Base-by-base conservation (phyloP, 75 land plant species). In the Selaginella moellendorffii region DNA sequence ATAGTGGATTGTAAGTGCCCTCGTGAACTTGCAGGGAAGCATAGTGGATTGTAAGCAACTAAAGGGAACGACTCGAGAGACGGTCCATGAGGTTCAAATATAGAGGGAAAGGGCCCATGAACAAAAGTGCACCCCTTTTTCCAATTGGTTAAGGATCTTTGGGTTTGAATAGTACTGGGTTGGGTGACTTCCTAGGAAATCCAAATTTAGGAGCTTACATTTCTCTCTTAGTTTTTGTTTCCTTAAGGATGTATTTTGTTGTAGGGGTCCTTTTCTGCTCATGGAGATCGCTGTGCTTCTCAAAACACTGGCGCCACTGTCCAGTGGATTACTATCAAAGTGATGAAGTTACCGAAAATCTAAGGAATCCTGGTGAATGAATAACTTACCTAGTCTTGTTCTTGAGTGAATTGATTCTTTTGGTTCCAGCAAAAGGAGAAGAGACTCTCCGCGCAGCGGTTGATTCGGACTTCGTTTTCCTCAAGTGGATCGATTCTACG, bases 261-360 rank as follows among this genome's bases (percentile, higher is more conserved):
- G 29, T 68, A 90, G 96, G 96, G 96, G 96, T 2, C 96, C 96
- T 0, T 73, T 90, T 63, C 69, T 90, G 62, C 58, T 90, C 63
- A 87, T 90, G 92, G 96, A 90, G 79, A 68, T 90, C 27, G 92
- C 88, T 8, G 85, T 81, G 65, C 71, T 90, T 0, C 53, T 90
- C 54, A 80, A 82, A 63, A 70, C 36, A 85, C 74, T 66, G 83
- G 85, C 26, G 68, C 87, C 10, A 42, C 74, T 31, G 91, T 90
- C 26, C 58, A 65, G 14, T 90, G 91, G 96, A 72, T 87, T 24
- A 90, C 87, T 0, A 31, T 1, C 20, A 71, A 81, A 52, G 85
- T 76, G 62, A 74, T 67, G 75, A 76, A 31, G 80, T 84, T 1
- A 54, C 65, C 21, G 72, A 76, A 56, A 80, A 67, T 69, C 74